phyloP scores from a whole-genome alignment of 441 rosid genomes.

The Pelargonium fulgidum region DNA sequence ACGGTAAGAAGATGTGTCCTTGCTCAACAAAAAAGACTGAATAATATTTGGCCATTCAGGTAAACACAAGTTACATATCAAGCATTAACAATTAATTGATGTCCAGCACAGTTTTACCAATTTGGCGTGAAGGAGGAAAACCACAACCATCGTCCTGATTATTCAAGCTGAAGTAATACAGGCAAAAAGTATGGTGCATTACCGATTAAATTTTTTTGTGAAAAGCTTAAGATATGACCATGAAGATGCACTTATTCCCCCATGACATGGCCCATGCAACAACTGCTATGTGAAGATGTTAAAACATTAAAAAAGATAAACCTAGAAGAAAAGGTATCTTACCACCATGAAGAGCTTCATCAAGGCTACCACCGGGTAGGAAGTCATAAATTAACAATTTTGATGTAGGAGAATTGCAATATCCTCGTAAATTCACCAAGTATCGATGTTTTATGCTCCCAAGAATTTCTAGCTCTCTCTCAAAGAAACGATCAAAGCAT shows the following conservation, averaged over 20 bases:
- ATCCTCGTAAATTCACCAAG: slow-evolving; percentile 92
- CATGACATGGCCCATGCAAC: slow-evolving; percentile 12
- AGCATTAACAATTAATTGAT: no score
- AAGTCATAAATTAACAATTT: slow-evolving; percentile 84
- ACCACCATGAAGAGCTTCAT: slow-evolving; percentile 91
- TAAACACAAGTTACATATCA: no score
- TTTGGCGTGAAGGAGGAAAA: no score
- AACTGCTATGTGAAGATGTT: not conserved
- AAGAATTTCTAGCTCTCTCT: slow-evolving; percentile 95
- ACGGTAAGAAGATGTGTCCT: no score
- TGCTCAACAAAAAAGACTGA: no score
- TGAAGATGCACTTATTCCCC: not conserved
- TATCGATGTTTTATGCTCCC: slow-evolving; percentile 95
- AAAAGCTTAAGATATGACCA: no score
- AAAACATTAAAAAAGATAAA: not conserved
- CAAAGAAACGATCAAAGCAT: slow-evolving; percentile 92
- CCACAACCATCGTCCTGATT: no score
- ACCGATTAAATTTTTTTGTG: no score
- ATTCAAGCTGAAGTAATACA: no score
- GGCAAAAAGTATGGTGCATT: no score
- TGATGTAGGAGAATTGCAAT: slow-evolving; percentile 93
- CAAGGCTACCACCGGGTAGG: slow-evolving; percentile 95
- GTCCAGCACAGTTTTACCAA: no score
- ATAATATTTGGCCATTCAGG: no score
- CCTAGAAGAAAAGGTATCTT: slow-evolving; percentile 19